Percentiles rank a stretch among this genome's conserved stretches.
phyloP scores from a whole-genome alignment of 257 asterid genomes.

The Galeopsis tetrahit region DNA sequence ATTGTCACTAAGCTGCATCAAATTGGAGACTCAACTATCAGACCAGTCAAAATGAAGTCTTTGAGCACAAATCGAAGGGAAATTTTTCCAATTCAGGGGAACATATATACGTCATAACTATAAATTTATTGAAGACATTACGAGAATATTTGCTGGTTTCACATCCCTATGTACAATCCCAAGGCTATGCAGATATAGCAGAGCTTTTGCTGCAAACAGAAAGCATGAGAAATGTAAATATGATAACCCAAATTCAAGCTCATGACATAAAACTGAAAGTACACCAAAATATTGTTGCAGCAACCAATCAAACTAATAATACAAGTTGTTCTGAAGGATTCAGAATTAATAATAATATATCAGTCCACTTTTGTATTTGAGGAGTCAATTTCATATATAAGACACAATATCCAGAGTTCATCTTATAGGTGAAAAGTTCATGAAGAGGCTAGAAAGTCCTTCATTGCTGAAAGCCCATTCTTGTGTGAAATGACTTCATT shows the following conservation, averaged over 20 bases:
- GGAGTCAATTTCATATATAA: not conserved
- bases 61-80: not conserved
- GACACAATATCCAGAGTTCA: not conserved
- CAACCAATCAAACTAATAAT: conserved; percentile 25
- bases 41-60: conserved; percentile 23
- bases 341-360: not conserved
- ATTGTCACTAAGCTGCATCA: conserved; percentile 70
- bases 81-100: conserved; percentile 8
- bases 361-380: not conserved
- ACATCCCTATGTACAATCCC: conserved; percentile 98
- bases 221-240: conserved; percentile 39
- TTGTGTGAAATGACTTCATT: not conserved
- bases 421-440: conserved; percentile 2
- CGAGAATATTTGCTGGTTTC: conserved; percentile 97
- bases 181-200: conserved; percentile 84
- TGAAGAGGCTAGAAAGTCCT: not conserved
- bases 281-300: conserved; percentile 4
- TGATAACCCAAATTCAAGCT: conserved; percentile 23
- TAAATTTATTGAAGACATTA: conserved; percentile 51
- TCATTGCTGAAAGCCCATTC: not conserved
- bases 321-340: not conserved
- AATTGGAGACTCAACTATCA: conserved; percentile 32
- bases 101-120: conserved; percentile 24
- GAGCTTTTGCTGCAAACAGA: conserved; percentile 80
- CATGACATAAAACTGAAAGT: conserved; percentile 4